Conservation (phyloP, 1,139 yeast genomes). For the Eremothecium coryli region DNA sequence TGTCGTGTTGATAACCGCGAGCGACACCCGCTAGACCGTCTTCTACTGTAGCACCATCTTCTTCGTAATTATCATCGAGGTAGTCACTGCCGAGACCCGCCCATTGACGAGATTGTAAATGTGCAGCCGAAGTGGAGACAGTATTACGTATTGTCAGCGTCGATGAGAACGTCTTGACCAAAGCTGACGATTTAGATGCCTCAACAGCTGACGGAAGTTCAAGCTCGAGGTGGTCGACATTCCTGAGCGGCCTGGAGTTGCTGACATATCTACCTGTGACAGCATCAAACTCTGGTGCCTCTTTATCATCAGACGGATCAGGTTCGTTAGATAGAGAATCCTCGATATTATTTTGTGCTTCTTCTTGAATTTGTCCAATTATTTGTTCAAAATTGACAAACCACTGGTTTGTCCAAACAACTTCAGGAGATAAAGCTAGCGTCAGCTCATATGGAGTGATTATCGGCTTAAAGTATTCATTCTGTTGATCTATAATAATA, state of each 20-base stretch:
- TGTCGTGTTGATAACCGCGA: constrained; percentile 51
- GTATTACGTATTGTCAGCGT: constrained; percentile 64
- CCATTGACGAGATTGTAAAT: constrained; percentile 71
- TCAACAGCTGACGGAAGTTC: constrained; percentile 29
- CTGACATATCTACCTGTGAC: constrained; percentile 72
- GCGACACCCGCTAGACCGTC: constrained; percentile 85
- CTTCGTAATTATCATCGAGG: constrained; percentile 37
- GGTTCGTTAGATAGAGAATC: constrained; percentile 13
- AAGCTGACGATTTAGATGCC: constrained; percentile 30
- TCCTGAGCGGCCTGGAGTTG: constrained; percentile 66
- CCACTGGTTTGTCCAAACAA: constrained; percentile 92
- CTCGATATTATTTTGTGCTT: constrained; percentile 18
- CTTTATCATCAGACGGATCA: constrained; percentile 1
- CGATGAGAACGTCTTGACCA: constrained; percentile 52
- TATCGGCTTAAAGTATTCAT: constrained; percentile 82
- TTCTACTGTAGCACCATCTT: constrained; percentile 63
- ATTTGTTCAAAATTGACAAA: constrained; percentile 60
- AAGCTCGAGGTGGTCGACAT: constrained; percentile 54
- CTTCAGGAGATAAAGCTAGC: constrained; percentile 64
- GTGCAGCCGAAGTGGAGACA: constrained; percentile 79
- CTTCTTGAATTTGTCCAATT: constrained; percentile 26
- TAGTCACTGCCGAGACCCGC: constrained; percentile 87
- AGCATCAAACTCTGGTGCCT: constrained; percentile 76
- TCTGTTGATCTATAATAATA: constrained; percentile 63
- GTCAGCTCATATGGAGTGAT: constrained; percentile 88